Percentiles rank a stretch among this genome's conserved stretches.
These are phyloP conservation scores for Neofusicoccum kwambonambiense DNA, from an alignment of 2,329 filamentous ascomycete species.

Conservation along the genomic window DNA sequence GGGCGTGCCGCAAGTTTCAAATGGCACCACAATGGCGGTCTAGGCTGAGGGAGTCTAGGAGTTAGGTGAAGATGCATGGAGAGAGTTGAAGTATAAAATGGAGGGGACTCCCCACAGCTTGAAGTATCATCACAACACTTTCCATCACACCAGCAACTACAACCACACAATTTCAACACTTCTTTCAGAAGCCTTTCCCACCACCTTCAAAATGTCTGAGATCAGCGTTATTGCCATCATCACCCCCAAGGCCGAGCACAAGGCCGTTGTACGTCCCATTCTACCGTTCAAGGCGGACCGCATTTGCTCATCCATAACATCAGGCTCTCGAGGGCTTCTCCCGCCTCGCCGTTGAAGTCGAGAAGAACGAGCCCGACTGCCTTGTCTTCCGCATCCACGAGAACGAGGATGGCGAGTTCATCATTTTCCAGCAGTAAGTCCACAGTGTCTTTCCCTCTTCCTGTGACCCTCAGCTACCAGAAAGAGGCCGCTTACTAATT, in stretches of 20 bases:
- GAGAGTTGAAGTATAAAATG: neutral
- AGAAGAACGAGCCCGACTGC: neutral
- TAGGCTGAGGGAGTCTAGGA: neutral
- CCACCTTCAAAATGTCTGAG: neutral
- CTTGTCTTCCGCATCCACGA: neutral
- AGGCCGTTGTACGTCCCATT: neutral
- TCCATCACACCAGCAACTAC: neutral
- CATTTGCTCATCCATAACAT: neutral
- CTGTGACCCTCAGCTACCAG: no score
- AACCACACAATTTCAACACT: neutral
- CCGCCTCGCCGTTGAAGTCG: neutral
- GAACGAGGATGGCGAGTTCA: neutral
- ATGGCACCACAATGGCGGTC: neutral
- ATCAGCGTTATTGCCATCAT: neutral
- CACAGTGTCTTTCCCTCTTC: neutral
- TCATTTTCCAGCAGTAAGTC: neutral
- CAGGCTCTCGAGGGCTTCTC: neutral
- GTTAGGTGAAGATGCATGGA: neutral
- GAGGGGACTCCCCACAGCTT: neutral
- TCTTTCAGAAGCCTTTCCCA: neutral
- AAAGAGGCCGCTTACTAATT: neutral
- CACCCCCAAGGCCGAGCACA: neutral
- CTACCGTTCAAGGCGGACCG: neutral
- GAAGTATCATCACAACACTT: neutral
- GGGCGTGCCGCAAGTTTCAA: neutral